Evolutionary conservation across 2,329 filamentous ascomycete genomes (phyloP).

Genomic region (Colletotrichum shisoi): DNA sequence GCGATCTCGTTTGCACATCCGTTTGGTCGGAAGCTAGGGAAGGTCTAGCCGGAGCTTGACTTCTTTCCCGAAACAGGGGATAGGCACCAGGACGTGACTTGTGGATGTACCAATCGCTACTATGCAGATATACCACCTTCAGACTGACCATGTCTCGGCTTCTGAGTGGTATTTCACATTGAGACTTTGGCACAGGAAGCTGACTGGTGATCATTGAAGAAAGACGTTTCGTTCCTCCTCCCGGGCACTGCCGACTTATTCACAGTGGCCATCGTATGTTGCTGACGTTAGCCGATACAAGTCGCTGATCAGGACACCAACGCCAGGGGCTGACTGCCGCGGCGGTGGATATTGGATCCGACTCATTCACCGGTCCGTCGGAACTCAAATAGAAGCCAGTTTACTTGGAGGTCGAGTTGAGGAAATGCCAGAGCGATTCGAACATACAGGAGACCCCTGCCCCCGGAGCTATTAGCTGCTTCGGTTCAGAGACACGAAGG

Average conservation of each 20-base stretch:
- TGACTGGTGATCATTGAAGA: background rate
- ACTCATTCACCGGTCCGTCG: slow-evolving; percentile 15
- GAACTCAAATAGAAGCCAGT: background rate
- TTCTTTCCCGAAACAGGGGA: background rate
- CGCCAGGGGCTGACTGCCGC: background rate
- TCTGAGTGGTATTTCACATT: background rate
- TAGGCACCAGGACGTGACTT: background rate
- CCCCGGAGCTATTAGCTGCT: background rate
- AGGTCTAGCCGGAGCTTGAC: slow-evolving; percentile 22
- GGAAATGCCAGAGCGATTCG: background rate
- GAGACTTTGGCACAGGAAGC: background rate
- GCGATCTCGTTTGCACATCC: slow-evolving; percentile 9
- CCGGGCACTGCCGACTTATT: background rate
- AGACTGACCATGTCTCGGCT: background rate
- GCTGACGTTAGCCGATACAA: background rate
- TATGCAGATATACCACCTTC: background rate
- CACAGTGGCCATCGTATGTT: slow-evolving; percentile 27
- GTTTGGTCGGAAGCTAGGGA: slow-evolving; percentile 11
- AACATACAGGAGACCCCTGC: background rate
- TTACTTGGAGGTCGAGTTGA: background rate
- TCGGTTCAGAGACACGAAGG: background rate
- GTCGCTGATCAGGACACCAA: background rate
- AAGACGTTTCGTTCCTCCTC: background rate
- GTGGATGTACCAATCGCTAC: background rate
- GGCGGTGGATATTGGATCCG: background rate